These are phyloP conservation scores for Alternaria metachromatica DNA, from an alignment of 2,329 filamentous ascomycete species.

Conservation along the genomic window DNA sequence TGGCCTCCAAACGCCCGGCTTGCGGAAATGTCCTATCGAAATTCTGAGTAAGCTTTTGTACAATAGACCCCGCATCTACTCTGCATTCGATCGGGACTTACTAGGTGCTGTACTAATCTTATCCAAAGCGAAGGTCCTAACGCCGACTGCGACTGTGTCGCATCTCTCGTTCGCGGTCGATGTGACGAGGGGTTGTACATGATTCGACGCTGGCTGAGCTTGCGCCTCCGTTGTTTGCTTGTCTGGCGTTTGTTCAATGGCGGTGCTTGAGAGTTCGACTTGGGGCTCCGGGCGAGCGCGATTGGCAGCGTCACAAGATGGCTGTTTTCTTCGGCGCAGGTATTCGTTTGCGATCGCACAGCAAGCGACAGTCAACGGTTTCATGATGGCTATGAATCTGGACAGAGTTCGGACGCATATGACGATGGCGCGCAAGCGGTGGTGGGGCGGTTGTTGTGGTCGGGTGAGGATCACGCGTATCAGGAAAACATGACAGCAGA, in stretches of 20 bases:
- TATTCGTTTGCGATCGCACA: slow-evolving; percentile 19
- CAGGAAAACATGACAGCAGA: slow-evolving; percentile 12
- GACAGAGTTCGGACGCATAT: slow-evolving; percentile 5
- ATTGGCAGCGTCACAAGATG: neutral
- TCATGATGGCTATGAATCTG: slow-evolving; percentile 19
- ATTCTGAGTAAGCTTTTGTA: neutral
- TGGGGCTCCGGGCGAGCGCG: slow-evolving; percentile 1
- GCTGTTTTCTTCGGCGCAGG: slow-evolving; percentile 14
- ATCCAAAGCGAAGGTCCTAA: neutral
- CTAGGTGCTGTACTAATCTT: neutral
- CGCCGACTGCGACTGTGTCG: neutral
- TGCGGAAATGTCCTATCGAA: slow-evolving; percentile 1
- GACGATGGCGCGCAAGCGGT: neutral
- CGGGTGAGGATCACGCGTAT: slow-evolving; percentile 17
- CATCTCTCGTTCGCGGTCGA: neutral
- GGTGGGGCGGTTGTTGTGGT: slow-evolving; percentile 8
- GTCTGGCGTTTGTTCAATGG: neutral
- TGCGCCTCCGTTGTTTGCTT: neutral
- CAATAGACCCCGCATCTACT: neutral
- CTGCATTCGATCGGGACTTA: neutral
- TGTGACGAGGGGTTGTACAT: neutral
- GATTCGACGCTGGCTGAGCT: neutral
- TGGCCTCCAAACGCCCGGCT: slow-evolving; percentile 4
- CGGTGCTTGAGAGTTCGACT: slow-evolving; percentile 3
- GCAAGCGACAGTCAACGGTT: slow-evolving; percentile 13